Evolutionary conservation across 306 rosid genomes (phyloP).

Genomic region (Malus asiatica): DNA sequence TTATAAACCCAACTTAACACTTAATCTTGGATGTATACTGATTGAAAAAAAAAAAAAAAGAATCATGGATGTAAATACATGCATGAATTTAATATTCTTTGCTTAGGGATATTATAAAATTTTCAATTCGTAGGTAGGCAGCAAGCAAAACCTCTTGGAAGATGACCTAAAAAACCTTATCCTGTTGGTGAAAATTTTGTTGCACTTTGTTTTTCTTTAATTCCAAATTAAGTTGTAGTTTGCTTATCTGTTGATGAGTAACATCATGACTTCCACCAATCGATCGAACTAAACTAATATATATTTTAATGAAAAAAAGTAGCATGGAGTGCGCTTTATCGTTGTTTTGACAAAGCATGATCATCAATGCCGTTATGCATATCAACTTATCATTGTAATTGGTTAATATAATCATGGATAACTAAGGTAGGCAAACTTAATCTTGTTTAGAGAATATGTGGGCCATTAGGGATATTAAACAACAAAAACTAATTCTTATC

Average conservation of each 20-base stretch:
- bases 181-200: background rate
- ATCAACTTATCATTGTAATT: background rate
- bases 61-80: background rate
- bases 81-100: background rate
- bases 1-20: background rate
- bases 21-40: too few relatives aligned
- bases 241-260: background rate
- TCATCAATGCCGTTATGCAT: background rate
- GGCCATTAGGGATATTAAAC: too few relatives aligned
- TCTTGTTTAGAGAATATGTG: too few relatives aligned
- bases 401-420: background rate
- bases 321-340: background rate
- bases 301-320: background rate
- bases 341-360: background rate
- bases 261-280: slow-evolving; percentile 33
- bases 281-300: background rate
- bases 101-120: background rate
- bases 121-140: slow-evolving; percentile 6
- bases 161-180: slow-evolving; percentile 18
- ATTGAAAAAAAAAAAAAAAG: too few relatives aligned
- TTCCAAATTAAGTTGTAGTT: background rate
- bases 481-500: too few relatives aligned
- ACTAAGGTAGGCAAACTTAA: background rate
- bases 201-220: slow-evolving; percentile 12
- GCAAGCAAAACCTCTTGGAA: slow-evolving; percentile 16